A percentile compares a stretch with the other conserved stretches of the same genome.
Conservation (phyloP, 768 basidiomycete genomes). For the Mycena alexandri region DNA sequence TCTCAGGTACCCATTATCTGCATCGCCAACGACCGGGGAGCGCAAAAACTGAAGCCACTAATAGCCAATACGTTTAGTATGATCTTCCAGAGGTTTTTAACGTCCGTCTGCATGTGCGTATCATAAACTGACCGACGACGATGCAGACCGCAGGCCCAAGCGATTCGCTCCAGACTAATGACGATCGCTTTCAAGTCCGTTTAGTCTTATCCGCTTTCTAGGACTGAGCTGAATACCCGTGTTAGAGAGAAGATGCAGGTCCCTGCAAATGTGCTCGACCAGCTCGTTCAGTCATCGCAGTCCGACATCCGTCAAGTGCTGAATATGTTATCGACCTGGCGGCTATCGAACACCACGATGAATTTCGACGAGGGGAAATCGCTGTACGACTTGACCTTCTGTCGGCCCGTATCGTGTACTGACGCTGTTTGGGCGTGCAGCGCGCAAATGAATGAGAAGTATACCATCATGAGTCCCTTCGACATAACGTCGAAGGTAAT, state of each 20-base stretch:
- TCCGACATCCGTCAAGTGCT: conserved; percentile 98
- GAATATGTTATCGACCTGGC: conserved; percentile 99
- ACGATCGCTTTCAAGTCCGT: conserved; percentile 91
- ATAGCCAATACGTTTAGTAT: conserved; percentile 77
- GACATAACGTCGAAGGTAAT: conserved; percentile 90
- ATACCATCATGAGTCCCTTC: conserved; percentile 91
- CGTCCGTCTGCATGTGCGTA: neutral
- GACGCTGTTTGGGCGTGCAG: conserved; percentile 53
- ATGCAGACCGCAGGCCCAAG: conserved; percentile 77
- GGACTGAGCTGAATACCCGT: conserved; percentile 4
- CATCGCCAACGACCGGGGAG: conserved; percentile 91
- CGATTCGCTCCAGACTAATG: conserved; percentile 89
- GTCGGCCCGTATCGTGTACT: neutral
- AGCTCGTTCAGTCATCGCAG: conserved; percentile 88
- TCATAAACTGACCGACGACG: neutral
- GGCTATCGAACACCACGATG: conserved; percentile 83
- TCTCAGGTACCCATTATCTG: conserved; percentile 95
- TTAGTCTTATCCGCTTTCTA: neutral
- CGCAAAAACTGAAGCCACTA: conserved; percentile 94
- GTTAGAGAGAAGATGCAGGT: conserved; percentile 92
- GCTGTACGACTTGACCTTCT: conserved; percentile 69
- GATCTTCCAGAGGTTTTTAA: conserved; percentile 78
- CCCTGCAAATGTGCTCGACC: conserved; percentile 92
- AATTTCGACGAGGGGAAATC: conserved; percentile 91
- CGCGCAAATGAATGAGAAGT: conserved; percentile 92